Percentiles rank a stretch among this genome's conserved stretches.
Conservation (phyloP, 768 basidiomycete genomes). For the Fomitopsis serialis region DNA sequence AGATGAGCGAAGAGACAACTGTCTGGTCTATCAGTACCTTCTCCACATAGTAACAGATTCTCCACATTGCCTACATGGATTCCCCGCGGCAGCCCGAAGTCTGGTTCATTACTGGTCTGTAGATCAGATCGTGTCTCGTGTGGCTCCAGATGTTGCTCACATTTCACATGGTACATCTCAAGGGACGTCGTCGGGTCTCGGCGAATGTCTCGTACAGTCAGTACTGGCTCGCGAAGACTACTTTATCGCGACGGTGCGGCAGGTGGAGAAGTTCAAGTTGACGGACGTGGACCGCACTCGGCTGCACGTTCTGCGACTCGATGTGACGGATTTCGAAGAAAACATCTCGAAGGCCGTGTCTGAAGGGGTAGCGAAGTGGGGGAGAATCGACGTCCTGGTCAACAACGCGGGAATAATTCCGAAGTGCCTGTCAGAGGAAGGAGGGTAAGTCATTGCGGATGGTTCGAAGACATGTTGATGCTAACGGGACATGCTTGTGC, state of each 20-base stretch:
- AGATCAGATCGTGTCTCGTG: too few species aligned
- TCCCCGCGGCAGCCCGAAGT: too few species aligned
- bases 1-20: too few species aligned
- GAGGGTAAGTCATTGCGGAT: slow-evolving; percentile 29
- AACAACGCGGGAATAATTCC: slow-evolving; percentile 44
- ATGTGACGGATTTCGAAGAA: slow-evolving; percentile 27
- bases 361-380: slow-evolving; percentile 26
- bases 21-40: too few species aligned
- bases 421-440: slow-evolving; percentile 34
- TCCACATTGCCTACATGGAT: too few species aligned
- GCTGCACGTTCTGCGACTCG: slow-evolving; percentile 30
- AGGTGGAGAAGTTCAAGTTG: slow-evolving; percentile 26
- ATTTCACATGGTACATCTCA: too few species aligned
- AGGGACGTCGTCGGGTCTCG: slow-evolving; percentile 35
- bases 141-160: too few species aligned
- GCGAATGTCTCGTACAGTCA: slow-evolving; percentile 30
- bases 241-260: slow-evolving; percentile 42
- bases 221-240: slow-evolving; percentile 41
- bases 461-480: too few species aligned
- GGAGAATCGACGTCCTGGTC: slow-evolving; percentile 32
- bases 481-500: too few species aligned
- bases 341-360: slow-evolving; percentile 26
- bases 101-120: too few species aligned
- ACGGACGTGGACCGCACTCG: slow-evolving; percentile 11
- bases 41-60: too few species aligned